These are phyloP conservation scores for Neobulgaria alba DNA, from an alignment of 2,329 filamentous ascomycete species.

Conservation along the genomic window DNA sequence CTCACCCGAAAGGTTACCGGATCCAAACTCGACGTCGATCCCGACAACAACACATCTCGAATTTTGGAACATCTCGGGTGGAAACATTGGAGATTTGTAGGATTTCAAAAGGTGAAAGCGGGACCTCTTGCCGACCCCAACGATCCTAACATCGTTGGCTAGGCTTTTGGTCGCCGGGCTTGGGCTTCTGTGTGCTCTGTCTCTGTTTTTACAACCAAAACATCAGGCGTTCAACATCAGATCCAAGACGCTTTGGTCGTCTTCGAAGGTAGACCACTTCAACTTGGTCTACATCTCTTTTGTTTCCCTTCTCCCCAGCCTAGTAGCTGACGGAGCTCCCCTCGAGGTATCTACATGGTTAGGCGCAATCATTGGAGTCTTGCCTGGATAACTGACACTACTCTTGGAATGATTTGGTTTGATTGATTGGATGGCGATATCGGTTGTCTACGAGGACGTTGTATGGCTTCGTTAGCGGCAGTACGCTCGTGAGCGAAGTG, in stretches of 20 bases:
- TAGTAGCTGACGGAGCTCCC: background rate
- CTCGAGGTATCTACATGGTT: no score
- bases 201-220: constrained; percentile 82
- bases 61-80: background rate
- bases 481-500: no score
- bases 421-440: background rate
- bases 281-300: constrained; percentile 49
- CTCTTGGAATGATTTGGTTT: no score
- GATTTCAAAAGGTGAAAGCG: constrained; percentile 31
- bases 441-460: no score
- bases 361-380: background rate
- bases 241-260: constrained; percentile 56
- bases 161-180: constrained; percentile 40
- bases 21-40: constrained; percentile 15
- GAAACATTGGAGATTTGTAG: constrained; percentile 16
- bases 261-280: constrained; percentile 50
- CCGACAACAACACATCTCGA: constrained; percentile 6
- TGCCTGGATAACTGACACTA: no score
- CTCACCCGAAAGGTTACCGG: constrained; percentile 9
- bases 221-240: constrained; percentile 68
- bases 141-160: constrained; percentile 65
- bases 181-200: constrained; percentile 62
- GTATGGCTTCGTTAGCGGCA: no score
- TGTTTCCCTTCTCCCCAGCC: constrained; percentile 13
- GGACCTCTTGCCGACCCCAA: constrained; percentile 34